Base-by-base conservation (phyloP, 768 basidiomycete genomes). In the Chalciporus sphaerocephalus region DNA sequence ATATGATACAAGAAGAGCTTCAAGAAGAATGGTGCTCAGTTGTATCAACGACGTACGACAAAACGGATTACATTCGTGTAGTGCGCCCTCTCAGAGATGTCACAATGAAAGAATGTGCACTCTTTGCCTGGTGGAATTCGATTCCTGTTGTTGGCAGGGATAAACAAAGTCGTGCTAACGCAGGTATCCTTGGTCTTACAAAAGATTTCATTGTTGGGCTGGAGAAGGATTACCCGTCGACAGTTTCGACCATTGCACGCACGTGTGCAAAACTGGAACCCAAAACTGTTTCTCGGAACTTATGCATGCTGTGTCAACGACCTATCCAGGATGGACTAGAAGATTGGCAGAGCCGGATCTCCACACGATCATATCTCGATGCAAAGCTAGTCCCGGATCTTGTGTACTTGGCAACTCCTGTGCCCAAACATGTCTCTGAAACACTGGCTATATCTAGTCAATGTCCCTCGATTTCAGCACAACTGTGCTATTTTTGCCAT, bases 201-300 rank as follows among this genome's bases (percentile, higher is more conserved):
- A 79, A 82, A 75, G 90, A 83, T 60, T 92, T 92, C 54, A 87
- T 92, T 46, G 65, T 85, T 16, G 83, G 87, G 2, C 60, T 92
- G 22, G 90, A 92, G 64, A 79, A 75, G 40, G 83, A 91, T 60
- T 92, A 85, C 60, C 90, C 90, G 4, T 88, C 89, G 0, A 92
- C 90, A 0, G 90, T 92, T 10, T 90, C 87, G 7, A 81, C 90
- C 0, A 86, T 92, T 40, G 81, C 81, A 18, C 78, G 85, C 27
- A 92, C 90, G 1, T 88, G 86, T 56, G 81, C 74, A 5, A 92
- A 92, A 64, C 65, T 92, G 21, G 74, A 80, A 8, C 80, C 90
- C 0, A 90, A 85, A 59, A 64, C 75, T 42, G 69, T 65, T 3
- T 67, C 79, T 0, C 64, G 64, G 7, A 71, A 69, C 1, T 57